These are phyloP conservation scores for Coniella vitis DNA, from an alignment of 2,329 filamentous ascomycete species.

Conservation along the genomic window DNA sequence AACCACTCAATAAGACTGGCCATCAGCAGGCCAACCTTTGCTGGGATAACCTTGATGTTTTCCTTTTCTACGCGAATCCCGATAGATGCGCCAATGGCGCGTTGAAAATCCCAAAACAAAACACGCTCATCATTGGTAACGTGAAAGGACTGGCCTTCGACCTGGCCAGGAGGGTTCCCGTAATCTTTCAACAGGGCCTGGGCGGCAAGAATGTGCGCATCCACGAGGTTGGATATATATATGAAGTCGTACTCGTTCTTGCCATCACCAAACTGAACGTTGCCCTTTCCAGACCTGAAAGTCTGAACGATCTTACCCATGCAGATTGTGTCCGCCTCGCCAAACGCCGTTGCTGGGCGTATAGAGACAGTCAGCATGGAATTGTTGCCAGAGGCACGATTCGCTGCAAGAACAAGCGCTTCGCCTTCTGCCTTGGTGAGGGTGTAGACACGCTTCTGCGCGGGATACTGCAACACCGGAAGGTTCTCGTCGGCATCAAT, in stretches of 20 bases:
- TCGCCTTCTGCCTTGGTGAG: slow-evolving; percentile 19
- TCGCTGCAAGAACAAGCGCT: slow-evolving; percentile 16
- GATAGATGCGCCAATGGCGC: slow-evolving; percentile 20
- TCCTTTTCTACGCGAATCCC: slow-evolving; percentile 19
- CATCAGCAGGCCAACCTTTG: slow-evolving; percentile 19
- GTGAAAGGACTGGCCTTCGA: slow-evolving; percentile 29
- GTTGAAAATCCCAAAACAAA: slow-evolving; percentile 29
- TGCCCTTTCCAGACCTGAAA: slow-evolving; percentile 14
- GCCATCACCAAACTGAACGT: slow-evolving; percentile 21
- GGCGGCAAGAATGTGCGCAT: slow-evolving; percentile 24
- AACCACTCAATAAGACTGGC: slow-evolving; percentile 23
- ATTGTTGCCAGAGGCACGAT: slow-evolving; percentile 12
- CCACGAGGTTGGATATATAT: slow-evolving; percentile 23
- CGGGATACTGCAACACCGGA: slow-evolving; percentile 17
- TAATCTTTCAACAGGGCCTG: slow-evolving; percentile 21
- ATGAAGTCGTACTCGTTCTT: slow-evolving; percentile 26
- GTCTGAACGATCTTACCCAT: slow-evolving; percentile 18
- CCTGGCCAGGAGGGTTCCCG: slow-evolving; percentile 17
- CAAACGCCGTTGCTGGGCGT: slow-evolving; percentile 16
- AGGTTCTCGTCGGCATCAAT: slow-evolving; percentile 16
- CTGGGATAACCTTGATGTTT: slow-evolving; percentile 19
- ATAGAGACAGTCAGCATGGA: slow-evolving; percentile 18
- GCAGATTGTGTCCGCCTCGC: slow-evolving; percentile 15
- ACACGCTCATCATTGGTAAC: slow-evolving; percentile 27
- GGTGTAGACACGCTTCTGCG: slow-evolving; percentile 19